Evolutionary conservation across 2,329 filamentous ascomycete species (phyloP).

Genomic region (Pestalotiopsis sp.): DNA sequence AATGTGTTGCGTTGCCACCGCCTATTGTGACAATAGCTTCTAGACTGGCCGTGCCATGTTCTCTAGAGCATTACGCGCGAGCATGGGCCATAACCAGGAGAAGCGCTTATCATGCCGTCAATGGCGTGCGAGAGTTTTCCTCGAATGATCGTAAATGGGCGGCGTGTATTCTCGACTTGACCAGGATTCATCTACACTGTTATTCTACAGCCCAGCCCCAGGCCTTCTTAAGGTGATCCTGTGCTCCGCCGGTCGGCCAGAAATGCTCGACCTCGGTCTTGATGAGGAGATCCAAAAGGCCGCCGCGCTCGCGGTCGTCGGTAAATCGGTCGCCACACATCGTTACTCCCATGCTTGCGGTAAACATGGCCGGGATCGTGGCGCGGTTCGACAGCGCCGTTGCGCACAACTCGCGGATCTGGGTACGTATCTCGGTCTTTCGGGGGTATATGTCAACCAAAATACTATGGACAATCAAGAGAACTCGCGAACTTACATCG

Average conservation of each 20-base stretch:
- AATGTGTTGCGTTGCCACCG: no score
- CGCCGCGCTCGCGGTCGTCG: slow-evolving; percentile 1
- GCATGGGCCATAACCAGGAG: no score
- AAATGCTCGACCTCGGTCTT: slow-evolving; percentile 1
- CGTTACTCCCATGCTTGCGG: slow-evolving; percentile 9
- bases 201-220: slow-evolving; percentile 8
- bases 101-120: no score
- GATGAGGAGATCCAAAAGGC: neutral
- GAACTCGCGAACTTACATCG: neutral
- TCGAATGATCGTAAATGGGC: no score
- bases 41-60: no score
- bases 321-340: slow-evolving; percentile 5
- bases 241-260: neutral
- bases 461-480: no score
- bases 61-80: no score
- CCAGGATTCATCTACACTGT: no score
- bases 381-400: slow-evolving; percentile 3
- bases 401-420: slow-evolving; percentile 7
- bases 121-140: no score
- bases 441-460: no score
- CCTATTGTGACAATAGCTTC: no score
- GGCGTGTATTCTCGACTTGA: no score
- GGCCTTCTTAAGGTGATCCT: slow-evolving; percentile 10
- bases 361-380: slow-evolving; percentile 10
- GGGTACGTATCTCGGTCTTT: slow-evolving; percentile 7